Conservation (phyloP, 1,284 basidiomycete species). For the Malassezia cuniculi region DNA sequence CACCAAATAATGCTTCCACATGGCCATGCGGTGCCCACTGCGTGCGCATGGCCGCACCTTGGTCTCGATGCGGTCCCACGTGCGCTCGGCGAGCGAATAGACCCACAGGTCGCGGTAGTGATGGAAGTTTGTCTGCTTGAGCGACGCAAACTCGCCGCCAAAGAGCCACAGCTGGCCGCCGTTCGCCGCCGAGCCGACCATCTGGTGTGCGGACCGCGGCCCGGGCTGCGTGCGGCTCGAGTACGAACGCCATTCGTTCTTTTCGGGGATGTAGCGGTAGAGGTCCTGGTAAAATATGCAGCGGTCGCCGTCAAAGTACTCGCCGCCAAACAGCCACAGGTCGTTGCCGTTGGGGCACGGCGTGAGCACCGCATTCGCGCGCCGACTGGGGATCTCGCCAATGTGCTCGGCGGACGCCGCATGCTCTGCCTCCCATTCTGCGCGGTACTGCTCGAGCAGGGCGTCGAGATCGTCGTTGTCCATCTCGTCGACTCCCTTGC, state of each 20-base stretch:
- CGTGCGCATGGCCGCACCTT: constrained; percentile 68
- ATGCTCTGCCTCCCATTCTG: constrained; percentile 39
- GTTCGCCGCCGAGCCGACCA: constrained; percentile 30
- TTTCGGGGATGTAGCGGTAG: constrained; percentile 37
- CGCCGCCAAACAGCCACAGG: constrained; percentile 42
- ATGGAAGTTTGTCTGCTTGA: constrained; percentile 75
- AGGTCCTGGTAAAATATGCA: constrained; percentile 40
- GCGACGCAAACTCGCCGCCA: constrained; percentile 52
- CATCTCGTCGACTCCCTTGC: constrained; percentile 18
- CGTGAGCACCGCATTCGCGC: constrained; percentile 42
- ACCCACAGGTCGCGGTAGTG: constrained; percentile 62
- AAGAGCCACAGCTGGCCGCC: constrained; percentile 45
- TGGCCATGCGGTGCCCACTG: constrained; percentile 70
- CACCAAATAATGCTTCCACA: constrained; percentile 72
- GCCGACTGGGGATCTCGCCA: constrained; percentile 26
- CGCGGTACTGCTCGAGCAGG: constrained; percentile 29
- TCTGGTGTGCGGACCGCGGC: constrained; percentile 40
- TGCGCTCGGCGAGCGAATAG: constrained; percentile 46
- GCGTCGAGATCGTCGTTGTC: constrained; percentile 43
- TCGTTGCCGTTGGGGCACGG: constrained; percentile 41
- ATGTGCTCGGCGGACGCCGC: constrained; percentile 31
- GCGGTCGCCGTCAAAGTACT: constrained; percentile 44
- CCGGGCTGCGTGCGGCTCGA: constrained; percentile 38
- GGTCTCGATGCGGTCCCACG: constrained; percentile 81
- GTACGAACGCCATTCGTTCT: constrained; percentile 38